Evolutionary conservation across 805 yeast species (phyloP), one percentile per base, ranked within the genome.

Genomic region (Kuraishia piskuri): DNA sequence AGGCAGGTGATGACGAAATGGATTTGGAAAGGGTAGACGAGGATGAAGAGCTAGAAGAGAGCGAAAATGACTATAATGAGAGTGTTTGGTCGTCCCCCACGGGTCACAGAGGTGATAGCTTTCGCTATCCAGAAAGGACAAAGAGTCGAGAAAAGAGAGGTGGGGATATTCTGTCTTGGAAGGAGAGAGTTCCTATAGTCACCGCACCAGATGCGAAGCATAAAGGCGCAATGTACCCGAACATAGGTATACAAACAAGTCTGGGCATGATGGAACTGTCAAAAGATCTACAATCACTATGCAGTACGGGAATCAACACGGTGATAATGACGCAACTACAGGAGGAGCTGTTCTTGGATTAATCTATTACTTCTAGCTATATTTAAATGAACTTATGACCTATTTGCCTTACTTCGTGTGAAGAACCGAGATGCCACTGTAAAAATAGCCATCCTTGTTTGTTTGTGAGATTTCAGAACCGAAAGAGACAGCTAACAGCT

Each of bases 281-380:
- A 19, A 22, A 22, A 19, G 49, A 47, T 12, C 49, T 47, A 9
- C 25, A 47, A 14, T 22, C 25, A 22, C 14, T 53, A 7, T 48
- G 54, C 17, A 37, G 25, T 17, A 44, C 22, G 2, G 36, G 25
- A 8, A 46, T 55, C 44, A 46, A 44, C 10, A 47, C 46, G 51
- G 48, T 55, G 47, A 22, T 55, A 40, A 37, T 47, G 8, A 12
- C 47, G 12, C 22, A 55, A 17, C 37, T 55, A 12, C 54, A 55
- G 26, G 24, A 44, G 23, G 49, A 51, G 19, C 31, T 55, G 21
- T 55, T 55, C 26, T 22, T 19, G 6, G 49, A 47, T n/a, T 46
- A 19, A 45, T 8, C 22, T 21, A 6, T 8, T 31, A n/a, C 40
- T 25, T 31, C 40, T 31, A 12, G 9, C 17, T 31, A 31, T 6